Base-by-base conservation (phyloP, 2,329 filamentous ascomycete species). In the Diatrype stigma region DNA sequence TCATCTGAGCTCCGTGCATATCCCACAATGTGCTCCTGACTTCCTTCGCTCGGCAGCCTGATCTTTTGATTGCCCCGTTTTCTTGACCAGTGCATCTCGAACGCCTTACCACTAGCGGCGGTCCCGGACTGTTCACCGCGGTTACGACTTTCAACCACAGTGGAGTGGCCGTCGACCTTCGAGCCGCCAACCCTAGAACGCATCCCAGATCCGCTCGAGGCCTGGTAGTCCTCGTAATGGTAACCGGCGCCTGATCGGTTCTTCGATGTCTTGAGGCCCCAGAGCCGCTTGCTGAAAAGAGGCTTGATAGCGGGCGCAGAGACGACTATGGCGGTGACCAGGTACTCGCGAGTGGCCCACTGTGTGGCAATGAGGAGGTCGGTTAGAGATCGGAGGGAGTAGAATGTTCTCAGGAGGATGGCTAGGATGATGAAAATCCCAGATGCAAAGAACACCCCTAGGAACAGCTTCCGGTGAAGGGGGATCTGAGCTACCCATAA, bases 271-370 rank as follows among this genome's bases (percentile, higher is more conserved):
- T 37, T 45, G 7, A 51, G 22, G 30, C 46, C 52, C 52, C 49
- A 54, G n/a, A 54, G 49, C 22, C 49, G 52, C 19, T 44, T 42
- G 22, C 47, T 51, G 10, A 53, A 53, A 8, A 53, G 42, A 2
- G 51, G 48, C 46, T 48, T 48, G 49, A 53, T 51, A 16, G 51
- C 49, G n/a, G 51, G 51, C 4, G 51, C 51, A 12, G 51, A 53
- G 26, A 53, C 48, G 28, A 49, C 51, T 42, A 53, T 51, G 3
- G 49, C 46, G 11, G 51, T 51, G 22, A 53, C 46, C 14, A 53
- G 42, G 26, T 53, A 53, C 40, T 53, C 51, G 40, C 51, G 51
- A 26, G 49, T 53, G n/a, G 51, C 48, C 51, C 51, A 53, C 22
- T 51, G 46, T 5, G 49, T 53, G 16, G 51, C 42, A 35, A 53